Percentiles rank a stretch among this genome's conserved stretches.
These are phyloP conservation scores for Tylopilus felleus DNA, from an alignment of 768 basidiomycete genomes.

Conservation along the genomic window DNA sequence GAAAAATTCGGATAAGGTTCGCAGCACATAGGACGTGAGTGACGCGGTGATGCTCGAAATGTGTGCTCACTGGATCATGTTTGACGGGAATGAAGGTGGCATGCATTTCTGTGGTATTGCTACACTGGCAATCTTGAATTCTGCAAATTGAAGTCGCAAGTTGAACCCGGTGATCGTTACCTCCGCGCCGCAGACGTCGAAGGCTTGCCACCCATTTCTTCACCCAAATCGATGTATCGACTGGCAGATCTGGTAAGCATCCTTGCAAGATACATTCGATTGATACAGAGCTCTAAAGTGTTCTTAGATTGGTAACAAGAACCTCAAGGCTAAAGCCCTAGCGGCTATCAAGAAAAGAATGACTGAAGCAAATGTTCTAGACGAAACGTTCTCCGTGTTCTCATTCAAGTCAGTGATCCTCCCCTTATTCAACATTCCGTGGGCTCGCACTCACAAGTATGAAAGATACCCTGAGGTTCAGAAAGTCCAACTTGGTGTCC, in stretches of 20 bases:
- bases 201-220: conserved; percentile 20
- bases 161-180: background rate
- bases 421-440: background rate
- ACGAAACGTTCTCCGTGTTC: conserved; percentile 28
- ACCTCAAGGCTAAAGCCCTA: conserved; percentile 17
- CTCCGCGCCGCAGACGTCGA: background rate
- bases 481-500: conserved; percentile 15
- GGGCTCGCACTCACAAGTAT: background rate
- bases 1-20: conserved; percentile 6
- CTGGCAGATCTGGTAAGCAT: conserved; percentile 30
- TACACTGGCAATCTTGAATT: conserved; percentile 23
- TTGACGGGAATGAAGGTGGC: conserved; percentile 14
- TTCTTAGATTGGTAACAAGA: conserved; percentile 13
- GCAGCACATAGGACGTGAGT: conserved; percentile 19
- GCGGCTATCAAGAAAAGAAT: conserved; percentile 18
- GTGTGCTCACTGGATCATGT: background rate
- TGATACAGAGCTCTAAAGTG: background rate
- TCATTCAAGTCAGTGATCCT: conserved; percentile 18
- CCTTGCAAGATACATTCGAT: background rate
- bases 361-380: conserved; percentile 17
- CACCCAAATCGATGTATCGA: conserved; percentile 38
- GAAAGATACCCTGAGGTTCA: conserved; percentile 20
- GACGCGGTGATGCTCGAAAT: background rate
- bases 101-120: conserved; percentile 25
- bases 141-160: conserved; percentile 17